Evolutionary conservation across 83 land plant species (phyloP).

Genomic region (Thuja plicata): DNA sequence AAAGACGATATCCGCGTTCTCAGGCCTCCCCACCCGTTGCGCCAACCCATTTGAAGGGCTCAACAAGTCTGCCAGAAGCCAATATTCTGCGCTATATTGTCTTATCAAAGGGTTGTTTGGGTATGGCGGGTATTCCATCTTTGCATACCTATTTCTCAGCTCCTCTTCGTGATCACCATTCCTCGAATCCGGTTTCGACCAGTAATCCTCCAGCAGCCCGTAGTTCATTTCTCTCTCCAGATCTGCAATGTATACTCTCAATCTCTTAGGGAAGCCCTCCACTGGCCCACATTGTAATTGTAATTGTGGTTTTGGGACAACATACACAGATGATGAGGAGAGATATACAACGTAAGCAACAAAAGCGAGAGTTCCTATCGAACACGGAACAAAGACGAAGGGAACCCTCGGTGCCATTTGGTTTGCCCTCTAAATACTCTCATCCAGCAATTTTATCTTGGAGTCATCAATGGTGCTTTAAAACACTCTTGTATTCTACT

Average conservation of each 20-base stretch:
- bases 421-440: neutral
- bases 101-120: constrained; percentile 71
- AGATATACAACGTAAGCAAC: neutral
- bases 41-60: constrained; percentile 43
- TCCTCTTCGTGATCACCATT: constrained; percentile 23
- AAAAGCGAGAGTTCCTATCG: neutral
- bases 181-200: constrained; percentile 25
- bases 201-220: constrained; percentile 64
- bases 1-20: constrained; percentile 77
- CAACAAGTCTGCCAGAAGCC: constrained; percentile 72
- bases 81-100: constrained; percentile 94
- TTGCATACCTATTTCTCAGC: neutral
- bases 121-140: constrained; percentile 42
- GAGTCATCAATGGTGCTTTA: no score
- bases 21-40: constrained; percentile 35
- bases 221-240: constrained; percentile 72
- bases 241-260: constrained; percentile 63
- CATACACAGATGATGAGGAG: neutral
- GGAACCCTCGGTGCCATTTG: constrained; percentile 9
- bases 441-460: no score
- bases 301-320: neutral
- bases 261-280: neutral
- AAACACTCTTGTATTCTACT: no score
- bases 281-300: neutral
- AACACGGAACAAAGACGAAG: neutral